These are phyloP conservation scores for Syzygium aromaticum DNA, from an alignment of 345 rosid genomes.

Conservation along the genomic window DNA sequence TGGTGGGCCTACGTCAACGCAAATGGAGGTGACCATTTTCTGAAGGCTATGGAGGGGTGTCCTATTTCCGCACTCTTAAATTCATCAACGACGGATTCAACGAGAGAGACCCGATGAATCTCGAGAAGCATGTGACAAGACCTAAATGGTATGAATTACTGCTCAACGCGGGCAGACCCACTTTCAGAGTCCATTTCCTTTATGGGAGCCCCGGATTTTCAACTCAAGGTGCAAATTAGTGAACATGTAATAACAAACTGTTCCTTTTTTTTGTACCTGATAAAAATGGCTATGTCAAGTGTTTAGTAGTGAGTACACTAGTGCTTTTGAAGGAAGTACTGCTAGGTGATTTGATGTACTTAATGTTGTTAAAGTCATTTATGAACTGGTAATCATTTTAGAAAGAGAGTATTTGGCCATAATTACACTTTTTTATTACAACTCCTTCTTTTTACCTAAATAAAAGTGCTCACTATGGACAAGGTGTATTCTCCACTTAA, in stretches of 20 bases:
- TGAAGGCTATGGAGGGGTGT: background rate
- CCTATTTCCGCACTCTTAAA: background rate
- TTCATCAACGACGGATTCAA: background rate
- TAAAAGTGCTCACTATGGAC: too few relatives aligned
- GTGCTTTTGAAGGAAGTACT: background rate
- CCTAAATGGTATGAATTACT: background rate
- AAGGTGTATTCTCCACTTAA: too few relatives aligned
- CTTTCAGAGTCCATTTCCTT: too few relatives aligned
- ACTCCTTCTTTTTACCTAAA: too few relatives aligned
- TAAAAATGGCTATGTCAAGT: background rate
- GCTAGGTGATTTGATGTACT: too few relatives aligned
- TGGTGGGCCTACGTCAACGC: background rate
- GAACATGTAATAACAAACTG: background rate
- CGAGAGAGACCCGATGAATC: background rate
- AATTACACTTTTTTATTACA: too few relatives aligned
- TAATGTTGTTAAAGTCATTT: too few relatives aligned
- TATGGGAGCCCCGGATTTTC: too few relatives aligned
- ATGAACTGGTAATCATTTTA: too few relatives aligned
- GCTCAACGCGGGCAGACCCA: too few relatives aligned
- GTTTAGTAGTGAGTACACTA: background rate
- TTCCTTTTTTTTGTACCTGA: too few relatives aligned
- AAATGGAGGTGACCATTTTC: background rate
- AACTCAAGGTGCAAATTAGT: background rate
- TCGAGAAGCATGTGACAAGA: background rate
- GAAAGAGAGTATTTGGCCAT: too few relatives aligned